Percentiles rank a stretch among this genome's conserved stretches.
Evolutionary conservation across 1,284 basidiomycete genomes (phyloP).

Genomic region (Albatrellus sp.): DNA sequence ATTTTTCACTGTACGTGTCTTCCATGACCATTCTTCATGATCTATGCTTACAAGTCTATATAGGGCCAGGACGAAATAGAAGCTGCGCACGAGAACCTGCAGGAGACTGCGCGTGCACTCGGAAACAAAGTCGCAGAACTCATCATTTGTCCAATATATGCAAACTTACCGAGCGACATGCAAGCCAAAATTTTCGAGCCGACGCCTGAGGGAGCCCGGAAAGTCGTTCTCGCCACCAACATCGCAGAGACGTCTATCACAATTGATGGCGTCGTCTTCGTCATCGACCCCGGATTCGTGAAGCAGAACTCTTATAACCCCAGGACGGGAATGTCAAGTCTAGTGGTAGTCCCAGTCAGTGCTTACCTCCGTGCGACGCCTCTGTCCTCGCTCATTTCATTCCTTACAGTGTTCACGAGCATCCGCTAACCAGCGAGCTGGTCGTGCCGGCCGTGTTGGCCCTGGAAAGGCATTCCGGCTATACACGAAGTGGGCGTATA

Average conservation of each 20-base stretch:
- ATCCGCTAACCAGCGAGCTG: slow-evolving; percentile 93
- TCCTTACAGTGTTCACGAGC: slow-evolving; percentile 77
- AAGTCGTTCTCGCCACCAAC: slow-evolving; percentile 96
- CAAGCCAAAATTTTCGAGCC: slow-evolving; percentile 99
- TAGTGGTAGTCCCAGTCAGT: slow-evolving; percentile 85
- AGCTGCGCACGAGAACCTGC: slow-evolving; percentile 88
- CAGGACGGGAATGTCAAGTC: slow-evolving; percentile 90
- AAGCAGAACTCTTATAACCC: slow-evolving; percentile 98
- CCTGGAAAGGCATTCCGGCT: slow-evolving; percentile 97
- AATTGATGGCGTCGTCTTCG: slow-evolving; percentile 95
- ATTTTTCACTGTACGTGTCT: slow-evolving; percentile 72
- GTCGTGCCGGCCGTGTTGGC: slow-evolving; percentile 93
- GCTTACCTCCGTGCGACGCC: background rate
- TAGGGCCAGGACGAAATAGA: slow-evolving; percentile 99
- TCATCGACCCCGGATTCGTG: slow-evolving; percentile 95
- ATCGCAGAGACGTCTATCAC: slow-evolving; percentile 98
- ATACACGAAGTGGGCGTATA: slow-evolving; percentile 93
- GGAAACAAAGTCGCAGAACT: slow-evolving; percentile 95
- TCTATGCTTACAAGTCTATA: slow-evolving; percentile 1
- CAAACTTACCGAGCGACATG: slow-evolving; percentile 96
- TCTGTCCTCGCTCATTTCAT: slow-evolving; percentile 3
- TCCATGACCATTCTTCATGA: background rate
- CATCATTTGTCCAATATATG: slow-evolving; percentile 95
- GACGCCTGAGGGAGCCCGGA: slow-evolving; percentile 90
- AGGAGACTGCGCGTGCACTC: slow-evolving; percentile 88